Evolutionary conservation across 2,329 filamentous ascomycete genomes (phyloP).

Genomic region (Penicillium sumatraense): DNA sequence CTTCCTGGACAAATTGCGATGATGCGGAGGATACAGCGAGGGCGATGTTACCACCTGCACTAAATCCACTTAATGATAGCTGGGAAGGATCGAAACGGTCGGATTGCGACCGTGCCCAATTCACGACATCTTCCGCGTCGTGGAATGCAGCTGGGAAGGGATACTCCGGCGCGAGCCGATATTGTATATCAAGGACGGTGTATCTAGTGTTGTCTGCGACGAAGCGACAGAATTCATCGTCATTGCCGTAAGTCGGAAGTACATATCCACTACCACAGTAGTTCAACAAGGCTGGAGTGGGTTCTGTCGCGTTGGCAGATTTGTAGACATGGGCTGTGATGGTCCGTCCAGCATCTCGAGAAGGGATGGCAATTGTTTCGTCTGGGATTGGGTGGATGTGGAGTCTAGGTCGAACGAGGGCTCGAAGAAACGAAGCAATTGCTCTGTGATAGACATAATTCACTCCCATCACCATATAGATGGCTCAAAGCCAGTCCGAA

Average conservation of each 20-base stretch:
- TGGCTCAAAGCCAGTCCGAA: background rate
- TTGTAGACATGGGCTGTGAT: slow-evolving; percentile 36
- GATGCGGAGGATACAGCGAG: slow-evolving; percentile 30
- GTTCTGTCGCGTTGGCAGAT: background rate
- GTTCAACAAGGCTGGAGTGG: slow-evolving; percentile 32
- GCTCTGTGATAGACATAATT: slow-evolving; percentile 18
- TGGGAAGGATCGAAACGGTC: slow-evolving; percentile 33
- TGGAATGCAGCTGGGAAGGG: slow-evolving; percentile 44
- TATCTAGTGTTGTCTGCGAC: slow-evolving; percentile 27
- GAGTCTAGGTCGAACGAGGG: slow-evolving; percentile 20
- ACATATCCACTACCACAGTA: slow-evolving; percentile 38
- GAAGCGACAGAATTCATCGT: slow-evolving; percentile 32
- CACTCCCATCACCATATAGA: slow-evolving; percentile 11
- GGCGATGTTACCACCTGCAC: slow-evolving; percentile 46
- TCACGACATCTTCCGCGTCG: slow-evolving; percentile 41
- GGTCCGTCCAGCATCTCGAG: slow-evolving; percentile 25
- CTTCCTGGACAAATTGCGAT: slow-evolving; percentile 13
- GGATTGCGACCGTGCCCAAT: slow-evolving; percentile 35
- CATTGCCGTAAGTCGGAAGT: slow-evolving; percentile 32
- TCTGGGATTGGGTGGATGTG: slow-evolving; percentile 26
- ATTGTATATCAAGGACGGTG: slow-evolving; percentile 42
- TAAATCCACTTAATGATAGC: slow-evolving; percentile 46
- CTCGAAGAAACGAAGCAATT: slow-evolving; percentile 20
- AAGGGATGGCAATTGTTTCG: slow-evolving; percentile 25
- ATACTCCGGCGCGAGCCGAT: slow-evolving; percentile 45